phyloP scores from a whole-genome alignment of 2,329 filamentous ascomycete species.

The Alternaria hordeiaustralica region DNA sequence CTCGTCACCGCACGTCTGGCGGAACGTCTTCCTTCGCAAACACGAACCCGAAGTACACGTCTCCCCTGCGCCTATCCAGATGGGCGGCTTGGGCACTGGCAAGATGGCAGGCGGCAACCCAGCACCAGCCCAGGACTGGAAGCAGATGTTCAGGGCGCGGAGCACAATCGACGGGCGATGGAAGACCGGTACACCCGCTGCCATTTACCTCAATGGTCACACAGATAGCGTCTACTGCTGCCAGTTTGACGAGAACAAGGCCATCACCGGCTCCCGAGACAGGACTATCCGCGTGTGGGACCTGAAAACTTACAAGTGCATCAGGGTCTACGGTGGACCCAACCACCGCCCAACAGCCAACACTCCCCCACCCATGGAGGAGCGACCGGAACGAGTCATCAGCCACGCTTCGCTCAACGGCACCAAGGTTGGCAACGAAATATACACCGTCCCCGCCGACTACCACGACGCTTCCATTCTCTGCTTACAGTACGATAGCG shows the following conservation, averaged over 20 bases:
- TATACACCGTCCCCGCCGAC: conserved; percentile 55
- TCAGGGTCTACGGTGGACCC: conserved; percentile 82
- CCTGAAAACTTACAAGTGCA: conserved; percentile 84
- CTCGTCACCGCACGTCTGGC: conserved; percentile 66
- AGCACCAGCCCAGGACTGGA: conserved; percentile 73
- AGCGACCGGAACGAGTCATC: conserved; percentile 53
- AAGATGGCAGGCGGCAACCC: conserved; percentile 57
- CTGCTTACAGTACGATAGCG: conserved; percentile 91
- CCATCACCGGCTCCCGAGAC: conserved; percentile 94
- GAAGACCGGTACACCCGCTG: conserved; percentile 77
- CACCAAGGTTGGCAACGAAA: conserved; percentile 53
- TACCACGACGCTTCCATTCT: conserved; percentile 93
- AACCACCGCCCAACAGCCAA: conserved; percentile 63
- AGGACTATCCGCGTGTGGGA: conserved; percentile 97
- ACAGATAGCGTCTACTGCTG: conserved; percentile 96
- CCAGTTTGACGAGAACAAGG: conserved; percentile 97
- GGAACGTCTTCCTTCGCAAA: conserved; percentile 64
- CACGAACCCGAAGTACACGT: conserved; percentile 57
- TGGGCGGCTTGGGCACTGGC: conserved; percentile 62
- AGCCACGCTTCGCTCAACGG: conserved; percentile 56
- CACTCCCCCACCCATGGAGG: conserved; percentile 52
- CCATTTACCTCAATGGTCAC: conserved; percentile 91
- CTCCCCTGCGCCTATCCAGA: conserved; percentile 54
- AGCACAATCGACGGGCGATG: conserved; percentile 79
- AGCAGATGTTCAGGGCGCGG: conserved; percentile 79